Percentiles rank a stretch among this genome's conserved stretches.
These are phyloP conservation scores for Cyclostephanos tholiformis DNA, from an alignment of 108 stramenopile species.

Conservation along the genomic window DNA sequence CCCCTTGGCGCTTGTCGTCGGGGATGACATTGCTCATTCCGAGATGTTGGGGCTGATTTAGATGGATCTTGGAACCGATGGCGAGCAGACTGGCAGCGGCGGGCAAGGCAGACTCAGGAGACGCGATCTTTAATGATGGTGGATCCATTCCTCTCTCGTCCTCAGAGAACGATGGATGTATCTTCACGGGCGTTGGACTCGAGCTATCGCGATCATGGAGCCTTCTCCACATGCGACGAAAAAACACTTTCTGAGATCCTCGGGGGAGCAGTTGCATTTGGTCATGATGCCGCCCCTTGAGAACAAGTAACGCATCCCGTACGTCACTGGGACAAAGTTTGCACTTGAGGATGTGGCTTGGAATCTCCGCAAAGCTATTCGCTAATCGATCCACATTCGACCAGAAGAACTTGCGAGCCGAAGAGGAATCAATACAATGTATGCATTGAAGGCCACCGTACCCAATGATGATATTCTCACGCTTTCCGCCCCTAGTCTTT, in stretches of 20 bases:
- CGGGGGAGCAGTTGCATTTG: conserved; percentile 82
- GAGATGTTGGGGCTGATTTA: neutral
- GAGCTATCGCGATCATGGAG: conserved; percentile 67
- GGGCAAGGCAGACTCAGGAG: conserved; percentile 6
- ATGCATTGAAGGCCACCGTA: conserved; percentile 88
- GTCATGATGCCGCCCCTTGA: conserved; percentile 72
- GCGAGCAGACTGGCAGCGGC: conserved; percentile 21
- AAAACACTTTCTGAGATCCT: conserved; percentile 89
- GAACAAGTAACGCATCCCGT: conserved; percentile 67
- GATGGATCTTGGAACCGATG: conserved; percentile 10
- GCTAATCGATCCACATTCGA: conserved; percentile 85
- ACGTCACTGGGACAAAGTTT: conserved; percentile 67
- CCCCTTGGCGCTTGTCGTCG: conserved; percentile 20
- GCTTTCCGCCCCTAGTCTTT: conserved; percentile 89
- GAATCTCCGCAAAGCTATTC: conserved; percentile 91
- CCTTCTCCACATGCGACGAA: conserved; percentile 87
- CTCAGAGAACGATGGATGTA: neutral
- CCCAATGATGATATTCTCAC: conserved; percentile 80
- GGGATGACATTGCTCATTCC: neutral
- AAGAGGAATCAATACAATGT: conserved; percentile 66
- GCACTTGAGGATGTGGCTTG: conserved; percentile 84
- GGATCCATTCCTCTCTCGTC: conserved; percentile 7
- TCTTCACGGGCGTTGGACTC: conserved; percentile 10
- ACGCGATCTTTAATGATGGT: neutral
- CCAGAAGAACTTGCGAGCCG: conserved; percentile 89